These are phyloP conservation scores for Calonectria pseudoreteaudii DNA, from an alignment of 2,329 filamentous ascomycete species.

Conservation along the genomic window DNA sequence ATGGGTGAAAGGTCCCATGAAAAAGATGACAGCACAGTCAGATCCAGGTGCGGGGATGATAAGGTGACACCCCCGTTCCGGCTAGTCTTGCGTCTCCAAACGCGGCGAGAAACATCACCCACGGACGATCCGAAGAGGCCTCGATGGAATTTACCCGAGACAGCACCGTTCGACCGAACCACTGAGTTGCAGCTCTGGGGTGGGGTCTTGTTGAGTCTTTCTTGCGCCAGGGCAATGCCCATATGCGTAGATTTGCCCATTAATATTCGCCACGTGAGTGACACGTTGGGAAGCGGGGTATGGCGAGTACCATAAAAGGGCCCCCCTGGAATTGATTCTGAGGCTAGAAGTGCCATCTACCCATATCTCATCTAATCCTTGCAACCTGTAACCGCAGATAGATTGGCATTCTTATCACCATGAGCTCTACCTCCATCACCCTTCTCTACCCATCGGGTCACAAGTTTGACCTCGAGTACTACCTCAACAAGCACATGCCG, in stretches of 20 bases:
- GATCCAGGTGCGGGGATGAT: neutral
- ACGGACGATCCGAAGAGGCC: neutral
- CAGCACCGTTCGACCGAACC: slow-evolving; percentile 7
- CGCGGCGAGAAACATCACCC: neutral
- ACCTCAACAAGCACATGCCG: slow-evolving; percentile 12
- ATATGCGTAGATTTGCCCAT: neutral
- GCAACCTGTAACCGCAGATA: neutral
- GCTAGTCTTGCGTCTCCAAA: neutral
- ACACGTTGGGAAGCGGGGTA: neutral
- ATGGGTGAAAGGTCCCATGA: neutral
- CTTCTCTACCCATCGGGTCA: slow-evolving; percentile 17
- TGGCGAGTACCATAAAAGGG: neutral
- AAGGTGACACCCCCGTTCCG: neutral
- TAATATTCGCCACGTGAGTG: neutral
- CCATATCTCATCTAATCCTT: neutral
- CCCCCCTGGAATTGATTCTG: neutral
- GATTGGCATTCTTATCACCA: neutral
- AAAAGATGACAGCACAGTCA: neutral
- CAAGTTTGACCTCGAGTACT: slow-evolving; percentile 17
- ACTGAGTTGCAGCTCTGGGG: neutral
- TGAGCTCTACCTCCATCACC: neutral
- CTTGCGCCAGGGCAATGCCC: neutral
- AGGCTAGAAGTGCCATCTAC: neutral
- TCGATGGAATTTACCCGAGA: neutral
- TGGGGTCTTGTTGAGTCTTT: neutral